Evolutionary conservation across 371 early-diverging fungal genomes (phyloP).

Genomic region (Saksenaea oblongispora): DNA sequence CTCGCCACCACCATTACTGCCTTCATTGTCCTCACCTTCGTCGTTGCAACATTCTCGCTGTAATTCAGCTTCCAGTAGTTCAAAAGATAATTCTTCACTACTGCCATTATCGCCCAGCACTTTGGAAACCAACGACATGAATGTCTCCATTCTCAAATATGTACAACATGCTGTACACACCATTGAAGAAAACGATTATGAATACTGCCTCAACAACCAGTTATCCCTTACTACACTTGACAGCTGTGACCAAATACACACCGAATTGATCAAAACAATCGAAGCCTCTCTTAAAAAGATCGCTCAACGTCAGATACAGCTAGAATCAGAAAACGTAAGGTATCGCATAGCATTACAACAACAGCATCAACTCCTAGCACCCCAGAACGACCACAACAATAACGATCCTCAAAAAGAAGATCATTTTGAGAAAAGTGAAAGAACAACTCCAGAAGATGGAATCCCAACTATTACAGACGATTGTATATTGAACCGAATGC

Average conservation of each 20-base stretch:
- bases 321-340: conserved; percentile 44
- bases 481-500: conserved; percentile 22
- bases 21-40: neutral
- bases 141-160: conserved; percentile 17
- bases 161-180: conserved; percentile 28
- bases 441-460: conserved; percentile 27
- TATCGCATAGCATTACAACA: conserved; percentile 42
- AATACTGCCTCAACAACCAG: conserved; percentile 20
- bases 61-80: conserved; percentile 3
- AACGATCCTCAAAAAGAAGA: neutral
- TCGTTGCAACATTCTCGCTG: conserved; percentile 1
- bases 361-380: conserved; percentile 34
- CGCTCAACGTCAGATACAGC: conserved; percentile 36
- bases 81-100: neutral
- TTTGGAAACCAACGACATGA: conserved; percentile 7
- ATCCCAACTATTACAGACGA: conserved; percentile 18
- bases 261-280: conserved; percentile 21
- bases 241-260: conserved; percentile 12
- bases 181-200: conserved; percentile 33
- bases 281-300: conserved; percentile 37
- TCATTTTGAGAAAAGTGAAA: neutral
- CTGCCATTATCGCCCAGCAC: conserved; percentile 13
- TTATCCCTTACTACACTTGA: conserved; percentile 8
- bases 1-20: conserved; percentile 11
- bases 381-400: conserved; percentile 7